phyloP scores from a whole-genome alignment of 2,329 filamentous ascomycete genomes.

The Neonectria faginata region DNA sequence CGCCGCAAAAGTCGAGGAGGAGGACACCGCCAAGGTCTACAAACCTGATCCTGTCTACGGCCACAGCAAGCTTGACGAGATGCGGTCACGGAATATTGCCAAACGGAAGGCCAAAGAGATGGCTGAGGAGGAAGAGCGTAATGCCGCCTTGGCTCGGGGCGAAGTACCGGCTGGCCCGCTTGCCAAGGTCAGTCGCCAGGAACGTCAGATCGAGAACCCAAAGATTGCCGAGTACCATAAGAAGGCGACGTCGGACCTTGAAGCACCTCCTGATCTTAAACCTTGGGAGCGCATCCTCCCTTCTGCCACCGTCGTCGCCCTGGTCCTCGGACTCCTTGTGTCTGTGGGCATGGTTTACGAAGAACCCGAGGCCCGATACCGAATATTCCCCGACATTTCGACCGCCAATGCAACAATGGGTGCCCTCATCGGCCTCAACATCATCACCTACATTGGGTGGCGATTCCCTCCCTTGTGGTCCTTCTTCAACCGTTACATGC shows the following conservation, averaged over 20 bases:
- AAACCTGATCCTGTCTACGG: conserved; percentile 67
- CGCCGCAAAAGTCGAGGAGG: conserved; percentile 38
- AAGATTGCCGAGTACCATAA: conserved; percentile 55
- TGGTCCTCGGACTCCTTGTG: conserved; percentile 58
- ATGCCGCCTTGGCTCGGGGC: conserved; percentile 56
- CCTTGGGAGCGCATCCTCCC: conserved; percentile 66
- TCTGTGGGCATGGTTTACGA: conserved; percentile 63
- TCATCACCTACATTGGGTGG: conserved; percentile 69
- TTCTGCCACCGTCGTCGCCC: conserved; percentile 60
- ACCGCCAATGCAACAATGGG: conserved; percentile 74
- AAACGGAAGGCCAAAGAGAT: conserved; percentile 61
- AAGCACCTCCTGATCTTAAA: conserved; percentile 63
- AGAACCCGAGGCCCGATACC: conserved; percentile 62
- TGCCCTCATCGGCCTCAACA: conserved; percentile 70
- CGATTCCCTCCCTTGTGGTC: conserved; percentile 73
- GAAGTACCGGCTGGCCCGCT: conserved; percentile 55
- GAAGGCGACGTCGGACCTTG: conserved; percentile 62
- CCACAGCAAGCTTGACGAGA: conserved; percentile 65
- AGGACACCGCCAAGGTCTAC: conserved; percentile 37
- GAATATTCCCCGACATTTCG: conserved; percentile 71
- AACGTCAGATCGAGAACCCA: conserved; percentile 54
- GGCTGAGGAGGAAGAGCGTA: conserved; percentile 56
- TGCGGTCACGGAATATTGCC: conserved; percentile 65
- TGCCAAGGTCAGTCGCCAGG: conserved; percentile 53
- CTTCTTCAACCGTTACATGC: conserved; percentile 75